Base-by-base conservation (phyloP, 2,329 filamentous ascomycete genomes). In the Trichophyton simii region DNA sequence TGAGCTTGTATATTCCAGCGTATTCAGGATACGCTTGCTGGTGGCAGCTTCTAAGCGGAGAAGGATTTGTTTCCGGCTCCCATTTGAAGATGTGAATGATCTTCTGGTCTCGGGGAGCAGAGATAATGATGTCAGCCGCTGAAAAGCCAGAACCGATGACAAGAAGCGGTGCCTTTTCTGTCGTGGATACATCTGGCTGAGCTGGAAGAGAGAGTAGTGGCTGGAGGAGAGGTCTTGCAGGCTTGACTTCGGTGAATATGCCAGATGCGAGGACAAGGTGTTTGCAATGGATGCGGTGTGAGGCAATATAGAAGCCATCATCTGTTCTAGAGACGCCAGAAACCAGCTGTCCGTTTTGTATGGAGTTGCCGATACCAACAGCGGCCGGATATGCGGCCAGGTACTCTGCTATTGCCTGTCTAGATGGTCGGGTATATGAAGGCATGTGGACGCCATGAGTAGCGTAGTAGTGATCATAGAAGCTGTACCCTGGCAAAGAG, bases 11-110 rank as follows among this genome's bases (percentile, higher is more conserved):
- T 1, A 85, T 75, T 7, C 78, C 77, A 0, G 83, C 82, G 67
- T 85, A 85, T 64, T 85, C 83, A 0, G 83, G 82, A 66, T 85
- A 85, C 34, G 82, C 82, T 52, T 81, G 78, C 55, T 82, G 79
- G 66, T 85, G 83, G 62, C 83, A 85, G 42, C 78, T 78, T 20
- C 79, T 78, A 11, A 85, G 70, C 1, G 82, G 83, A 0, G 81
- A 84, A 0, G 82, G 81, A 18, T 77, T 75, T 3, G 73, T 75
- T 7, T 82, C 75, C 0, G 82, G 80, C n/a, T 77, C 75, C 83
- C 83, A 85, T 68, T 80, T 80, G 69, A 79, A 85, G 59, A 84
- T 68, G 66, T 85, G 83, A n/a, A 85, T 70, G 50, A 85, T 78
- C 60, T 76, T 80, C 55, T 79, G 79, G n/a, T 72, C 67, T 13